phyloP scores from a whole-genome alignment of 768 basidiomycete genomes.

The Mycena sanguinolenta region DNA sequence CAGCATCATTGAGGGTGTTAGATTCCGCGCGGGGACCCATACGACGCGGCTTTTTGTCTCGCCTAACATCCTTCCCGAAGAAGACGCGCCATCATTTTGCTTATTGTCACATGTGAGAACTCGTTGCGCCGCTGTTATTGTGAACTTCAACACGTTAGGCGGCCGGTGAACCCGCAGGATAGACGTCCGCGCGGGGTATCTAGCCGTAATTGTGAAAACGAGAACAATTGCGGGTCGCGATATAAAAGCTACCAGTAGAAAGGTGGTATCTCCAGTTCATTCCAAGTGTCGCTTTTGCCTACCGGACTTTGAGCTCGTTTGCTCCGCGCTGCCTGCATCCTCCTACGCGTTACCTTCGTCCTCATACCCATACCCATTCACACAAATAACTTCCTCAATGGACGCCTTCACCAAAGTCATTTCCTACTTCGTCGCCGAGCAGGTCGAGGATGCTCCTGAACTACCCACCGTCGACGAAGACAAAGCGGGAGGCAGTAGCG shows the following conservation, averaged over 20 bases:
- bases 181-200: not conserved
- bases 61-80: constrained; percentile 6
- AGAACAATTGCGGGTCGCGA: constrained; percentile 24
- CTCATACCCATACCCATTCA: constrained; percentile 23
- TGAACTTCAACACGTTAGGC: not conserved
- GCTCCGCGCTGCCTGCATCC: constrained; percentile 25
- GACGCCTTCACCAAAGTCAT: constrained; percentile 30
- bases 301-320: constrained; percentile 1
- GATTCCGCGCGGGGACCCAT: constrained; percentile 18
- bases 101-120: constrained; percentile 18
- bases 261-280: constrained; percentile 11
- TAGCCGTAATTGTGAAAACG: not conserved
- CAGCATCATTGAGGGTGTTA: constrained; percentile 6
- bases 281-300: constrained; percentile 2
- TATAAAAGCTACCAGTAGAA: constrained; percentile 6
- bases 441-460: constrained; percentile 17
- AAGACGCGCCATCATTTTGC: constrained; percentile 21
- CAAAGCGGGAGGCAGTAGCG: constrained; percentile 22
- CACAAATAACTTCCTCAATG: no score
- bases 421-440: constrained; percentile 28
- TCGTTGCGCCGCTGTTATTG: constrained; percentile 12
- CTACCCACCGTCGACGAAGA: constrained; percentile 32
- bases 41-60: constrained; percentile 28
- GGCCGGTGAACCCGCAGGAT: not conserved
- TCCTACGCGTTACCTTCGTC: constrained; percentile 15